A percentile compares a stretch with the other conserved stretches of the same genome.
Conservation (phyloP, 352 stramenopile species). For the Phytophthora sp. region DNA sequence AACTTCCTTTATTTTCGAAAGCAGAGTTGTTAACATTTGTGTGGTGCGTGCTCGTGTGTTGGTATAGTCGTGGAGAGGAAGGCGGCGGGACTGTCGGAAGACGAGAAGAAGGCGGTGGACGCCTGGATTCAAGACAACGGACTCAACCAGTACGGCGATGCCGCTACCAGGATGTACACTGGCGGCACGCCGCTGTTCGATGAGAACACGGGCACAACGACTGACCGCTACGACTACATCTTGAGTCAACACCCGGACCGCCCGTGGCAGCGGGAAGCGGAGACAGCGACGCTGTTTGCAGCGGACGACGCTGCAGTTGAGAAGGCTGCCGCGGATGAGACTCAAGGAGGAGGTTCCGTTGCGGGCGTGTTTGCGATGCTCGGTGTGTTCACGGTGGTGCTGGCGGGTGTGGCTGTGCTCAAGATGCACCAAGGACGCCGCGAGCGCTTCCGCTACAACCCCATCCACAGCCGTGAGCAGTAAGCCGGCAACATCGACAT, state of each 20-base stretch:
- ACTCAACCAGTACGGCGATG: constrained; percentile 71
- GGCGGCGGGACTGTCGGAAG: constrained; percentile 26
- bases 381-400: constrained; percentile 40
- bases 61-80: not conserved
- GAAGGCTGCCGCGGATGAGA: constrained; percentile 15
- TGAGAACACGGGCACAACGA: constrained; percentile 59
- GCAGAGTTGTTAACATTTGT: constrained; percentile 22
- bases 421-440: constrained; percentile 34
- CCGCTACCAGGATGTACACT: constrained; percentile 59
- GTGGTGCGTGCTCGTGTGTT: constrained; percentile 4
- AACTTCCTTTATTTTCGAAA: constrained; percentile 9
- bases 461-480: constrained; percentile 47
- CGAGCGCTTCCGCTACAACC: constrained; percentile 62
- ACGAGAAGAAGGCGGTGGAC: constrained; percentile 62
- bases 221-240: constrained; percentile 78
- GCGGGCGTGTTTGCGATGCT: constrained; percentile 40
- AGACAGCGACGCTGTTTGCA: constrained; percentile 20
- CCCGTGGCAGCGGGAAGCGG: constrained; percentile 51
- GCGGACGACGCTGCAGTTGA: too few species aligned
- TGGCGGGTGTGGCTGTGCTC: constrained; percentile 32
- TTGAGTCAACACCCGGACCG: constrained; percentile 51
- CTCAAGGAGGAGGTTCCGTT: constrained; percentile 29
- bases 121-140: constrained; percentile 62
- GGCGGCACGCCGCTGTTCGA: constrained; percentile 85
- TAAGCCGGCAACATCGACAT: not conserved